Conservation (phyloP, 202 grass and related monocot species). For the Panicum virgatum region DNA sequence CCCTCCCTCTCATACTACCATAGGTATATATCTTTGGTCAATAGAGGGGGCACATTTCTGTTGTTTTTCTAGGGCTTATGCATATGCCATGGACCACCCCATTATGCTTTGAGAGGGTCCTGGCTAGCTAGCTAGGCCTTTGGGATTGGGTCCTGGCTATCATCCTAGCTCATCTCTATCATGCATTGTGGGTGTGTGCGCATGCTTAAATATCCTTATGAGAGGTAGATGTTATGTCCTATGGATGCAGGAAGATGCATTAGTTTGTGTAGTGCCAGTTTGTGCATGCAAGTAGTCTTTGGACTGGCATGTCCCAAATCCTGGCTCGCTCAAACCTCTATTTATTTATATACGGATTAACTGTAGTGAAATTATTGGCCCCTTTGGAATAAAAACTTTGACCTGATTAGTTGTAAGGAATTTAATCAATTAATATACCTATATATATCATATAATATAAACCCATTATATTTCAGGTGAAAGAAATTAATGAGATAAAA, state of each 20-base stretch:
- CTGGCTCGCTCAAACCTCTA: background rate
- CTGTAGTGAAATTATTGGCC: background rate
- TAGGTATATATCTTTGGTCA: no score
- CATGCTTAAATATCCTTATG: background rate
- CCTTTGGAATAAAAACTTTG: no score
- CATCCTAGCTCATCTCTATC: slow-evolving; percentile 13
- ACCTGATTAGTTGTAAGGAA: background rate
- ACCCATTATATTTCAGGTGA: no score
- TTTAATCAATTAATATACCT: background rate
- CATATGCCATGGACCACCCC: slow-evolving; percentile 50
- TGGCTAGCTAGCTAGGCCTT: slow-evolving; percentile 21
- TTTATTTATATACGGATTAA: background rate
- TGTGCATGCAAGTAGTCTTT: no score
- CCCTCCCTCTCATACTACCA: background rate
- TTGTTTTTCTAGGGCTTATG: slow-evolving; percentile 48
- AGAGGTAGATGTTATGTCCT: background rate
- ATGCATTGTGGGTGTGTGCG: background rate
- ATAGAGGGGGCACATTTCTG: slow-evolving; percentile 35
- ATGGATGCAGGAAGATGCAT: background rate
- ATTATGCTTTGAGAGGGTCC: slow-evolving; percentile 40
- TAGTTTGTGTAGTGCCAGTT: no score
- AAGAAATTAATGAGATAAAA: background rate
- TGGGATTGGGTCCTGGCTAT: slow-evolving; percentile 14
- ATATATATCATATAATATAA: background rate
- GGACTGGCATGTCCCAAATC: no score